phyloP scores from a whole-genome alignment of 2,329 filamentous ascomycete species.

The Biscogniauxia marginata region DNA sequence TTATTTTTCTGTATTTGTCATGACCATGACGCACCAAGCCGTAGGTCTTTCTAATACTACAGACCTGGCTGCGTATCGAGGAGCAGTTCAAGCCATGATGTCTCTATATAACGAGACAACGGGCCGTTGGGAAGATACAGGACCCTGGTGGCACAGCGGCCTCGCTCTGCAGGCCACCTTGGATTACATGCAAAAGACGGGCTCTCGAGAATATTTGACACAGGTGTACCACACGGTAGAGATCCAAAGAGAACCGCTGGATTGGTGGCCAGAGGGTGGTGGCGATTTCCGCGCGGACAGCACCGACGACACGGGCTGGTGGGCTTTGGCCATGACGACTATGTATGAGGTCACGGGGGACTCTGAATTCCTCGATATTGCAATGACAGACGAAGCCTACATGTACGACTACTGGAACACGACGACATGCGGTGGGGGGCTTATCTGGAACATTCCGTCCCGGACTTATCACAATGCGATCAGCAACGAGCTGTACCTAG shows the following conservation, averaged over 20 bases:
- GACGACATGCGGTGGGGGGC: slow-evolving; percentile 41
- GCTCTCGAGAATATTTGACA: slow-evolving; percentile 29
- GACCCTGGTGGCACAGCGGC: slow-evolving; percentile 40
- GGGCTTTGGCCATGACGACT: slow-evolving; percentile 49
- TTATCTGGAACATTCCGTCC: slow-evolving; percentile 45
- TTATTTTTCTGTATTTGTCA: background rate
- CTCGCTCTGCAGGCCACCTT: slow-evolving; percentile 35
- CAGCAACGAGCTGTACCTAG: slow-evolving; percentile 47
- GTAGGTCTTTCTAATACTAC: background rate
- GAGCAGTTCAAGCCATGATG: slow-evolving; percentile 37
- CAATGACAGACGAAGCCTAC: slow-evolving; percentile 47
- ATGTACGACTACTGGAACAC: slow-evolving; percentile 43
- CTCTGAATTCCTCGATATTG: slow-evolving; percentile 43
- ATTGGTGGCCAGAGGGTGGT: slow-evolving; percentile 37
- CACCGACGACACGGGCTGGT: slow-evolving; percentile 50
- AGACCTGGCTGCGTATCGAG: slow-evolving; percentile 6
- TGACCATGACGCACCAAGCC: slow-evolving; percentile 1
- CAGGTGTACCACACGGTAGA: slow-evolving; percentile 33
- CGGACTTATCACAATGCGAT: slow-evolving; percentile 42
- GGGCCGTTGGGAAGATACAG: slow-evolving; percentile 35
- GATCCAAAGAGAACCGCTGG: slow-evolving; percentile 33
- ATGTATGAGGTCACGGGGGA: slow-evolving; percentile 47
- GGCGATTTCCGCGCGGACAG: slow-evolving; percentile 40
- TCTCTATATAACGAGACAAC: slow-evolving; percentile 33
- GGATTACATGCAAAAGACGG: slow-evolving; percentile 37